Evolutionary conservation across 805 yeast genomes (phyloP).

Genomic region (Metschnikowia colocasiae): DNA sequence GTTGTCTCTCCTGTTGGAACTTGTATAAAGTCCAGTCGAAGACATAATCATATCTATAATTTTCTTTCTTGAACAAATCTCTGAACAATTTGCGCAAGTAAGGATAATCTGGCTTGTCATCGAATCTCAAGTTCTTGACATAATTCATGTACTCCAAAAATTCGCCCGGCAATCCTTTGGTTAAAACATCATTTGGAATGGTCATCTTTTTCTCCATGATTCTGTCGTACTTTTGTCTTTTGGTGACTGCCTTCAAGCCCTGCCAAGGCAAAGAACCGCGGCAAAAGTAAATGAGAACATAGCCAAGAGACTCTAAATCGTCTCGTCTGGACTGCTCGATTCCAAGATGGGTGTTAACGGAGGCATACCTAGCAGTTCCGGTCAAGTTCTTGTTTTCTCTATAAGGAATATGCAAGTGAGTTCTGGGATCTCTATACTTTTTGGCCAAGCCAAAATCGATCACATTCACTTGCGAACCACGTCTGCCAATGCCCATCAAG

Average conservation of each 20-base stretch:
- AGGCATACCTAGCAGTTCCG: conserved; percentile 22
- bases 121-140: conserved; percentile 86
- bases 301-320: conserved; percentile 22
- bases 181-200: conserved; percentile 20
- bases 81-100: conserved; percentile 85
- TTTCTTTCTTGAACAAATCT: conserved; percentile 82
- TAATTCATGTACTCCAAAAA: conserved; percentile 85
- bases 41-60: conserved; percentile 87
- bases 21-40: conserved; percentile 96
- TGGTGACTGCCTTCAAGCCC: conserved; percentile 23
- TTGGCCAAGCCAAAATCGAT: conserved; percentile 94
- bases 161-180: conserved; percentile 79
- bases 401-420: conserved; percentile 85
- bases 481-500: conserved; percentile 83
- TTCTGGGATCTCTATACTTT: conserved; percentile 89
- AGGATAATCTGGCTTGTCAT: conserved; percentile 92
- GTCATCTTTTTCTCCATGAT: conserved; percentile 25
- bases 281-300: conserved; percentile 22
- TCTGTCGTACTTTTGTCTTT: conserved; percentile 22
- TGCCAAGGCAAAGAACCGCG: conserved; percentile 23
- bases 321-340: conserved; percentile 22
- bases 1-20: conserved; percentile 58
- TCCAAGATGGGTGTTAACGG: conserved; percentile 23
- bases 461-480: conserved; percentile 93
- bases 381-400: conserved; percentile 23